Conservation (phyloP, 192 early-diverging fungal genomes). For the Backusella luteola region DNA sequence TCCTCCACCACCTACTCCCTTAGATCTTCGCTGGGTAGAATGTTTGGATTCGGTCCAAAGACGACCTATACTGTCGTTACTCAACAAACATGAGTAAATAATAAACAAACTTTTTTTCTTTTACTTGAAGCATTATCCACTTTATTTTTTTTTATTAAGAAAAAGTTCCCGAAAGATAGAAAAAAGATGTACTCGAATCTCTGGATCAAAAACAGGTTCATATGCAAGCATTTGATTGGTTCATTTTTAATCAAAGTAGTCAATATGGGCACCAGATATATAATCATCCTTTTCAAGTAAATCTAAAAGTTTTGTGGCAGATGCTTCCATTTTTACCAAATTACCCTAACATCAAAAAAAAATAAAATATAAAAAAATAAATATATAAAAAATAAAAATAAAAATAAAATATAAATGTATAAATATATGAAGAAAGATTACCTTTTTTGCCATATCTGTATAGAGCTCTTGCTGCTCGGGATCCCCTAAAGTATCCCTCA, state of each 20-base stretch:
- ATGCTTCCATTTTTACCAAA: conserved; percentile 65
- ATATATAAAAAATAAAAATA: no score
- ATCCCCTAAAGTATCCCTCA: conserved; percentile 69
- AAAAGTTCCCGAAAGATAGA: neutral
- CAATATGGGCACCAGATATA: conserved; percentile 66
- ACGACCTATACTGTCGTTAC: neutral
- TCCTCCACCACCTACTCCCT: neutral
- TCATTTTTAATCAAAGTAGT: conserved; percentile 47
- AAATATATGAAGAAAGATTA: conserved; percentile 1
- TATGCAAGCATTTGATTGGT: neutral
- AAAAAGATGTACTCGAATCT: neutral
- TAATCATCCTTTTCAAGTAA: conserved; percentile 59
- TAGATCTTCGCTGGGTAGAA: conserved; percentile 23
- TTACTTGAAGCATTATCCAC: neutral
- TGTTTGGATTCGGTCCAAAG: conserved; percentile 16
- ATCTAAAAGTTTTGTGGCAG: conserved; percentile 59
- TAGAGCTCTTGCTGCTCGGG: conserved; percentile 60
- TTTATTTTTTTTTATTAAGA: neutral
- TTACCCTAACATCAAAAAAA: conserved; percentile 35
- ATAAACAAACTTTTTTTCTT: neutral
- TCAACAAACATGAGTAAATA: conserved; percentile 8
- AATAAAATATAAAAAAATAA: neutral
- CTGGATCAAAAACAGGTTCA: neutral
- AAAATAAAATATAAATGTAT: neutral
- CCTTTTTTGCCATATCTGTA: conserved; percentile 59